Evolutionary conservation across 495 filamentous ascomycete species (phyloP).

Genomic region (Talaromyces wortmannii): DNA sequence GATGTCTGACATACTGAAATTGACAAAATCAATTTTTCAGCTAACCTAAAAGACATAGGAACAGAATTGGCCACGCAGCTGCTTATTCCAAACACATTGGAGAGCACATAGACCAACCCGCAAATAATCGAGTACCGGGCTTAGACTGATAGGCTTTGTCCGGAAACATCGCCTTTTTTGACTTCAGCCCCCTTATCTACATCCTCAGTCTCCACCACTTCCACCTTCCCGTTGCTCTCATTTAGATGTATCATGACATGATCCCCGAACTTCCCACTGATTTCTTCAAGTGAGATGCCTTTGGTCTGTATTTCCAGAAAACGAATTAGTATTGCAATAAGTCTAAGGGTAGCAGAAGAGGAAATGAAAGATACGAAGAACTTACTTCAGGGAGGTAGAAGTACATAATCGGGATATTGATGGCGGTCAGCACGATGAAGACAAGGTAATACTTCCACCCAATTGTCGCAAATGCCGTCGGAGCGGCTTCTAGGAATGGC

Average conservation of each 20-base stretch:
- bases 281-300: constrained; percentile 1
- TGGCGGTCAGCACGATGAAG: neutral
- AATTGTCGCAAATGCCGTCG: constrained; percentile 11
- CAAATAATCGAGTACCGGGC: neutral
- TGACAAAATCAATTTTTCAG: neutral
- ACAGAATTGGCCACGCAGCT: neutral
- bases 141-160: neutral
- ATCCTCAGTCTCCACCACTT: neutral
- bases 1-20: neutral
- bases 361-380: neutral
- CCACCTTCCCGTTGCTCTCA: neutral
- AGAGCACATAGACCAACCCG: neutral
- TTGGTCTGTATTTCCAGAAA: neutral
- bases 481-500: constrained; percentile 8
- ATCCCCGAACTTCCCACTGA: constrained; percentile 2
- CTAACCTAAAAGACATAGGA: neutral
- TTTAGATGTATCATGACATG: neutral
- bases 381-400: constrained; percentile 2
- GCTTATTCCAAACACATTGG: neutral
- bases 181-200: neutral
- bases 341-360: neutral
- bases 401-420: constrained; percentile 2
- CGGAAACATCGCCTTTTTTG: neutral
- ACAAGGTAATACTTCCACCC: constrained; percentile 12
- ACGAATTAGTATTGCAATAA: neutral